Evolutionary conservation across 192 early-diverging fungal species (phyloP).

Genomic region (Coemansia sp.): DNA sequence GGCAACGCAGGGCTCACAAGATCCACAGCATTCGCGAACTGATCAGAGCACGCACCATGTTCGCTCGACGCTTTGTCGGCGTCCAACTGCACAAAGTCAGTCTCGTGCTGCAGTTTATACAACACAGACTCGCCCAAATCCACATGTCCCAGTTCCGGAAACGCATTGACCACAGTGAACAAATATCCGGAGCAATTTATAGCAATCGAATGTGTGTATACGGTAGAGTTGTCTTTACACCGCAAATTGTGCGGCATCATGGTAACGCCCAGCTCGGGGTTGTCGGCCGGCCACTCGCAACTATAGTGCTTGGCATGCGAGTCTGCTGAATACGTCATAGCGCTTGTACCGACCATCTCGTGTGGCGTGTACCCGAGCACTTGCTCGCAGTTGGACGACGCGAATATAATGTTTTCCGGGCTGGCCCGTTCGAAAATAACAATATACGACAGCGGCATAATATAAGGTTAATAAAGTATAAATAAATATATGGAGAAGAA

Average conservation of each 20-base stretch:
- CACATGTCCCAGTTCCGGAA: slow-evolving; percentile 35
- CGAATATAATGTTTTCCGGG: slow-evolving; percentile 40
- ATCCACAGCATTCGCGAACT: neutral
- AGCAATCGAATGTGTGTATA: slow-evolving; percentile 32
- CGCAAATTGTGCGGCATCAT: slow-evolving; percentile 45
- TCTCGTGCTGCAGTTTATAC: slow-evolving; percentile 43
- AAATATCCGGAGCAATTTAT: slow-evolving; percentile 47
- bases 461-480: slow-evolving; percentile 3
- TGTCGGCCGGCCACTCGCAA: slow-evolving; percentile 48
- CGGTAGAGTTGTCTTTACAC: slow-evolving; percentile 14
- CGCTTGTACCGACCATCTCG: slow-evolving; percentile 45
- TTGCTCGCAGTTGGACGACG: slow-evolving; percentile 26
- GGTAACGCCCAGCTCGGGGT: slow-evolving; percentile 46
- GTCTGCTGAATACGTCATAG: slow-evolving; percentile 39
- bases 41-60: no score
- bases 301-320: slow-evolving; percentile 46
- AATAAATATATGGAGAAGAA: no score
- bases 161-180: slow-evolving; percentile 30
- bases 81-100: slow-evolving; percentile 13
- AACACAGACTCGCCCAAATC: slow-evolving; percentile 30
- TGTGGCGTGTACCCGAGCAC: slow-evolving; percentile 40
- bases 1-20: slow-evolving; percentile 14
- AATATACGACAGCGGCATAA: slow-evolving; percentile 42
- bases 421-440: slow-evolving; percentile 33
- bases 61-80: neutral